Evolutionary conservation across 805 yeast species (phyloP), one percentile per base, ranked within the genome.

Genomic region (Ogataea pini): DNA sequence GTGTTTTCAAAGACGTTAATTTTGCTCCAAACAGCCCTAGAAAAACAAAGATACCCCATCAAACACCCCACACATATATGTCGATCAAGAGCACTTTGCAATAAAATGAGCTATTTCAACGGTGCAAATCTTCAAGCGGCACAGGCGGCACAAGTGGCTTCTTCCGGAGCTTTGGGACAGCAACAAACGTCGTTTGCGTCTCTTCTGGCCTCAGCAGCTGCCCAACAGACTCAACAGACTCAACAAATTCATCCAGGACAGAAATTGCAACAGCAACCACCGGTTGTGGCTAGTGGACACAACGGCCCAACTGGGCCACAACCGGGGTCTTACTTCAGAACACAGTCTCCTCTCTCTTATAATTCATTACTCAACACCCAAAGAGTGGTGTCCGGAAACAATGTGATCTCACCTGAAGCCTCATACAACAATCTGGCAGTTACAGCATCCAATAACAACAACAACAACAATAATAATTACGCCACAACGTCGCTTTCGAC

Each of bases 171-270:
- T 14, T 14, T 13, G 24, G 42, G 33, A 22, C 53, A 51, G 27
- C 58, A 55, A 29, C 56, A 52, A 39, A 49, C 55, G 24, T 55
- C 59, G 4, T 49, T 55, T 42, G 55, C 59, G 10, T 52, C 56
- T 16, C 41, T 57, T 40, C 25, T 57, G 47, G 56, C 58, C 14
- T 50, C 55, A 1, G 54, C 58, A 18, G 53, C 56, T 7, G 53
- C 57, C 17, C 56, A 51, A 24, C 50, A 49, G 39, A 40, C 31
- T 16, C 45, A 41, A 17, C 48, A 42, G 36, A 45, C 42, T 14
- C 52, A 34, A 37, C 43, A 34, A 32, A 12, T 29, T 33, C 25
- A 42, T 25, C 39, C 31, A 4, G n/a, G n/a, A 36, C 41, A 24
- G 7, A 24, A 37, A 14, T n/a, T 36, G 28, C 39, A 36, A n/a